Evolutionary conservation across 2,329 filamentous ascomycete genomes (phyloP), one percentile per base, ranked within the genome.

Genomic region (Penicillium frequentans): DNA sequence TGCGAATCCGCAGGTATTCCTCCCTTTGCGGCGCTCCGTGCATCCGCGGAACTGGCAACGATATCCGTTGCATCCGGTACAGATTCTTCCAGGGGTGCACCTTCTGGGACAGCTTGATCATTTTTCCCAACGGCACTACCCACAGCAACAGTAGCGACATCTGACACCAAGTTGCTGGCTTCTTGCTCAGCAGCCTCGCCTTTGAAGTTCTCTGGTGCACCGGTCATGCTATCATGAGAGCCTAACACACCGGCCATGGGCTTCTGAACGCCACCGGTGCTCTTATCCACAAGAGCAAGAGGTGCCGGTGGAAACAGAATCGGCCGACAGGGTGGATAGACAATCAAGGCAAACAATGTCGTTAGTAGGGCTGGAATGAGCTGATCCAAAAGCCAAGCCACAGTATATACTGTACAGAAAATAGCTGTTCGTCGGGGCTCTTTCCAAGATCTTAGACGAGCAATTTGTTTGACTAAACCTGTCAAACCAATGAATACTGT

Each of bases 121-220:
- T 92, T 86, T 69, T 92, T 91, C 1, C 90, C 90, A 0, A 87
- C 86, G 2, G 90, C 90, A 63, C 88, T 90, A 48, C 87, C 88
- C 19, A 93, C 75, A 1, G 90, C 87, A 5, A 95, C 84, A 29
- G 85, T 82, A 9, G 87, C 85, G 52, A 95, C 86, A 33, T 87
- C 84, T 53, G 87, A 88, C 57, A 95, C 87, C 60, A 96, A 88
- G 69, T 91, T 93, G 64, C 84, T 88, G 1, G 91, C 91, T 71
- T 96, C 91, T 59, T 90, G 85, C 70, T 96, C 91, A 1, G 91
- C 89, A 0, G 90, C 90, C 70, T 95, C 90, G 26, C 91, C 91
- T 69, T 91, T 88, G 74, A 91, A 85, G 63, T 91, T 90, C 70
- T 96, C 90, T 0, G 90, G 88, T 0, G 91, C 91, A 1, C 91